These are phyloP conservation scores for Xylaria sp. DNA, from an alignment of 2,329 filamentous ascomycete species.

Conservation along the genomic window DNA sequence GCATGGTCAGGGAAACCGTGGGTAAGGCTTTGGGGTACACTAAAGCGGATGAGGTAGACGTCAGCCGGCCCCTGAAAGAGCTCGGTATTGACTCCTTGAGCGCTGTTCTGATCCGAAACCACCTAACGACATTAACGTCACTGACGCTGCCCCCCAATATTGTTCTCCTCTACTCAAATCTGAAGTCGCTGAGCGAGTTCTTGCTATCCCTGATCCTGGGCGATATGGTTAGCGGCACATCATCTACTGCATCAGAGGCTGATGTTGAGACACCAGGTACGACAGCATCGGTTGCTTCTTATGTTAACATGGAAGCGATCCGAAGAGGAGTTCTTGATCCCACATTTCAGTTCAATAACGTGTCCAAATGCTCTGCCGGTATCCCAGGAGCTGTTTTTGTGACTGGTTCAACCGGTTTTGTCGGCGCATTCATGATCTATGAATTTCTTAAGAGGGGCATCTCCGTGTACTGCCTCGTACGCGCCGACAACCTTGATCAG, in stretches of 20 bases:
- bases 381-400: constrained; percentile 35
- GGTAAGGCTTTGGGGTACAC: constrained; percentile 36
- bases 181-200: constrained; percentile 31
- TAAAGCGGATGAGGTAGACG: constrained; percentile 30
- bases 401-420: constrained; percentile 41
- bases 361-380: constrained; percentile 6
- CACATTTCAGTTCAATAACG: constrained; percentile 34
- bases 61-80: constrained; percentile 32
- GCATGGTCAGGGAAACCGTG: constrained; percentile 34
- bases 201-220: constrained; percentile 25
- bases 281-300: constrained; percentile 16
- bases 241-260: constrained; percentile 17
- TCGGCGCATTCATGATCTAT: constrained; percentile 37
- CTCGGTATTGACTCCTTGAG: constrained; percentile 40
- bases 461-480: constrained; percentile 35
- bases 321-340: constrained; percentile 36
- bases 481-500: constrained; percentile 25
- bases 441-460: constrained; percentile 36
- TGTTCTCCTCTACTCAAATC: constrained; percentile 33
- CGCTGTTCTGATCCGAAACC: constrained; percentile 38
- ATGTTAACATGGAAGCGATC: constrained; percentile 2
- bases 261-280: constrained; percentile 23
- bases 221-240: constrained; percentile 19
- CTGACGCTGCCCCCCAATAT: constrained; percentile 35
- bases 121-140: constrained; percentile 33